Base-by-base conservation (phyloP, 179 eudicot genomes). In the Drosera spatulata region DNA sequence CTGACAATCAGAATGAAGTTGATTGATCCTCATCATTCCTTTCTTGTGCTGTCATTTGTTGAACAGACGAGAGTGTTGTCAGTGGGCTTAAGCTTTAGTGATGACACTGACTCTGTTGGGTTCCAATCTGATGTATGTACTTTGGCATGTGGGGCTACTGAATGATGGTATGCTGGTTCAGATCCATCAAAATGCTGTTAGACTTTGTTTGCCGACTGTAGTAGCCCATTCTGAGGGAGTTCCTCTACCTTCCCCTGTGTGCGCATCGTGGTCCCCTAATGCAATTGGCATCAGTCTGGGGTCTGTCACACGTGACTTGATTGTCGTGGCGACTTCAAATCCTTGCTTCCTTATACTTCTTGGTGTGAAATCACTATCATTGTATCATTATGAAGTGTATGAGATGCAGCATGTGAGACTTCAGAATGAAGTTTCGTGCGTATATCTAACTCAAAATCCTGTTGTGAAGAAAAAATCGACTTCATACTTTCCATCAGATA, bases 21-120 rank as follows among this genome's bases (percentile, higher is more conserved):
- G 50, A 58, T 54, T 42, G 96, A 93, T 81, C 53, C 77, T 49
- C 67, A 75, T 69, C 90, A 93, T 78, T 82, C 99, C 47, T 89
- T 93, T 66, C 82, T 93, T 41, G 96, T 93, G 64, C 77, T 93
- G 64, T 86, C 99, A 50, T 93, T 93, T 81, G 99, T 93, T 60
- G 99, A 93, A 78, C 88, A 93, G 78, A 88, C 99, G 43, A 80
- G 99, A 70, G 93, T 93, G 64, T 79, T 93, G 57, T 93, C 96
- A 33, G 99, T 93, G 62, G 99, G 99, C 50, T 75, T 93, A 71
- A 93, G 86, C 79, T 93, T 93, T 68, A 78, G 82, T 68, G 99
- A 93, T 79, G 96, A 86, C 66, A 88, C 96, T 9, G 99, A 93
- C 13, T 78, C 77, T 37, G 90, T 93, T 66, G 99, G 99, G 56